Percentiles rank a stretch among this genome's conserved stretches.
phyloP scores from a whole-genome alignment of 768 basidiomycete species.

The Mycena albidolilacea region DNA sequence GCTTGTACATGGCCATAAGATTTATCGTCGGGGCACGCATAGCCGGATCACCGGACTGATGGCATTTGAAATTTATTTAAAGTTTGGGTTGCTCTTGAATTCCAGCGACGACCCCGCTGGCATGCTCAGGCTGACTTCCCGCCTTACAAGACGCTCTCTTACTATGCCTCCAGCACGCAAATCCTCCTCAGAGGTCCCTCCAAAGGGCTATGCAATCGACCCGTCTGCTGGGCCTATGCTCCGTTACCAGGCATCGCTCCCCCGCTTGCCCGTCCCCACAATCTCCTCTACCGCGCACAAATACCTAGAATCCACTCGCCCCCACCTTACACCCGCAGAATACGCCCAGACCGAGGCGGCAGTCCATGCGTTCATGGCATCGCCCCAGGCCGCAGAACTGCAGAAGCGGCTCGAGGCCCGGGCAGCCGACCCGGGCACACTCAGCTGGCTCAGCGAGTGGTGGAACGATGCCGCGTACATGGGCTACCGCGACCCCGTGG shows the following conservation, averaged over 20 bases:
- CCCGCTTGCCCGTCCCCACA: conserved; percentile 86
- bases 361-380: conserved; percentile 79
- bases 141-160: conserved; percentile 33
- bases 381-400: conserved; percentile 77
- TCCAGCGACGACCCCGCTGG: conserved; percentile 12
- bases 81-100: background rate
- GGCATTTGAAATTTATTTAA: conserved; percentile 16
- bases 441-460: conserved; percentile 97
- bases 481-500: conserved; percentile 91
- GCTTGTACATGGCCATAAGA: no score
- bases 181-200: conserved; percentile 49
- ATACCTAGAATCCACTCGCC: conserved; percentile 89
- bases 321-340: conserved; percentile 78
- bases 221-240: conserved; percentile 77
- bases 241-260: conserved; percentile 80
- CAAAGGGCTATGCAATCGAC: conserved; percentile 68
- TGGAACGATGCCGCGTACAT: conserved; percentile 96
- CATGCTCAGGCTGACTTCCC: conserved; percentile 37
- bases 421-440: conserved; percentile 69
- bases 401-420: conserved; percentile 85
- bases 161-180: conserved; percentile 34
- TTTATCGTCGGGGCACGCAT: background rate
- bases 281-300: conserved; percentile 87
- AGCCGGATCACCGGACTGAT: conserved; percentile 1
- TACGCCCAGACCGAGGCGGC: conserved; percentile 70